phyloP scores from a whole-genome alignment of 2,329 filamentous ascomycete species.

The Corinectria fuckeliana region DNA sequence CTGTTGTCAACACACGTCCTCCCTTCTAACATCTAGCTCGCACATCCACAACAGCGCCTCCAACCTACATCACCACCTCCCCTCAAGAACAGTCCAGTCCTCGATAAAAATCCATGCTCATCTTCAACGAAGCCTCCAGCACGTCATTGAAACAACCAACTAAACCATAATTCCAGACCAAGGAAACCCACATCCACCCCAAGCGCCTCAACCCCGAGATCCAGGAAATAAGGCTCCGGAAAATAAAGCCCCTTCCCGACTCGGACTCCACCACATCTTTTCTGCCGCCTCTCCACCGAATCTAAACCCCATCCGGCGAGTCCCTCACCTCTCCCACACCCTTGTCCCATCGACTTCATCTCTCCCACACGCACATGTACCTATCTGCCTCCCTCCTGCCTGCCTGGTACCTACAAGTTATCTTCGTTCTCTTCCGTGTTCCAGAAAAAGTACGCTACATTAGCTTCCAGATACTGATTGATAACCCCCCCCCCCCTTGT shows the following conservation, averaged over 20 bases:
- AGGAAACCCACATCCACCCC: too few relatives aligned
- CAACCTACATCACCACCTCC: too few relatives aligned
- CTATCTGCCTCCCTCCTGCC: background rate
- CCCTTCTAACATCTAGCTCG: too few relatives aligned
- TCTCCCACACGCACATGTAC: constrained; percentile 21
- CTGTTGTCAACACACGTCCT: too few relatives aligned
- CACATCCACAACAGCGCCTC: too few relatives aligned
- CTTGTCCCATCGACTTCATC: constrained; percentile 15
- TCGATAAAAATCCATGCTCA: too few relatives aligned
- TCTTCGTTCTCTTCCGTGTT: background rate
- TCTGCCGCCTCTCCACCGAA: constrained; percentile 28
- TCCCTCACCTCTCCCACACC: constrained; percentile 12
- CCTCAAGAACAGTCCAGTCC: too few relatives aligned
- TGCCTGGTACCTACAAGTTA: background rate
- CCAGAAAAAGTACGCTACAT: constrained; percentile 7
- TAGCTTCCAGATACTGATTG: constrained; percentile 16
- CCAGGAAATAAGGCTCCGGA: too few relatives aligned
- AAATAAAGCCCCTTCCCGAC: background rate
- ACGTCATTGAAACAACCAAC: too few relatives aligned
- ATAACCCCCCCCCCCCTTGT: constrained; percentile 20
- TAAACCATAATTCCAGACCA: too few relatives aligned
- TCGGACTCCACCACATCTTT: constrained; percentile 22
- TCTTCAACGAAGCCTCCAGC: too few relatives aligned
- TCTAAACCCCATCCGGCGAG: constrained; percentile 8
- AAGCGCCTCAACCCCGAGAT: too few relatives aligned